These are phyloP conservation scores for Cordyceps fumosorosea DNA, from an alignment of 2,329 filamentous ascomycete genomes.

Conservation along the genomic window DNA sequence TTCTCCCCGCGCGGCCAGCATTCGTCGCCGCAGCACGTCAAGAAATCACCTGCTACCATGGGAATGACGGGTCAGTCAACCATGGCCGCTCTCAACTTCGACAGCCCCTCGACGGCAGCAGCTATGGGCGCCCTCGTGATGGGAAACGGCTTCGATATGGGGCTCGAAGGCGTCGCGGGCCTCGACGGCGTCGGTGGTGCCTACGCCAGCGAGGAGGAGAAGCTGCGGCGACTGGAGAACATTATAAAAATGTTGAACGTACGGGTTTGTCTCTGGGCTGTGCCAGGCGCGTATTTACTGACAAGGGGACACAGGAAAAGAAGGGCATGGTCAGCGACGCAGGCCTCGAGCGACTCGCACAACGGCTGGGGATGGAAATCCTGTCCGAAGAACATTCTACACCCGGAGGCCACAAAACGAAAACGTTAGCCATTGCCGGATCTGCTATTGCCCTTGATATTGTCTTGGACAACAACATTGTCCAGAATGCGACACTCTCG, in stretches of 20 bases:
- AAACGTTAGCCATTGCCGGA: slow-evolving; percentile 56
- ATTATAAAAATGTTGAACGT: slow-evolving; percentile 47
- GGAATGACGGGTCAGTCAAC: slow-evolving; percentile 41
- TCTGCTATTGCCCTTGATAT: slow-evolving; percentile 56
- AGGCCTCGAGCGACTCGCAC: slow-evolving; percentile 64
- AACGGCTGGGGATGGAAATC: slow-evolving; percentile 58
- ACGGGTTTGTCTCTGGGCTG: slow-evolving; percentile 16
- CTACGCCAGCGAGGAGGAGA: slow-evolving; percentile 47
- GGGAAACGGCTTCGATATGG: slow-evolving; percentile 43
- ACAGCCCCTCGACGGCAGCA: slow-evolving; percentile 57
- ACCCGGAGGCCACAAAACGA: slow-evolving; percentile 41
- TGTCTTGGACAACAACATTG: slow-evolving; percentile 53
- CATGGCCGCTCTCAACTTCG: slow-evolving; percentile 48
- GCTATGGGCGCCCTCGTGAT: slow-evolving; percentile 52
- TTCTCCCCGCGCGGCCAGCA: slow-evolving; percentile 52
- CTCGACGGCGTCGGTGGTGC: slow-evolving; percentile 33
- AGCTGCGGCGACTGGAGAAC: slow-evolving; percentile 45
- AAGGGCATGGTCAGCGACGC: slow-evolving; percentile 66
- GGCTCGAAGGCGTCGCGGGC: slow-evolving; percentile 43
- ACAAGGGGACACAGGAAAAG: slow-evolving; percentile 27
- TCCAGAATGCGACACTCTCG: slow-evolving; percentile 54
- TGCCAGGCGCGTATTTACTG: neutral
- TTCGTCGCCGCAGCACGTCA: slow-evolving; percentile 58
- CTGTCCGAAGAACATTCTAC: slow-evolving; percentile 50
- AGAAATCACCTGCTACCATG: slow-evolving; percentile 54